phyloP scores from a whole-genome alignment of 139 green algal genomes.

The Desmodesmus armatus region DNA sequence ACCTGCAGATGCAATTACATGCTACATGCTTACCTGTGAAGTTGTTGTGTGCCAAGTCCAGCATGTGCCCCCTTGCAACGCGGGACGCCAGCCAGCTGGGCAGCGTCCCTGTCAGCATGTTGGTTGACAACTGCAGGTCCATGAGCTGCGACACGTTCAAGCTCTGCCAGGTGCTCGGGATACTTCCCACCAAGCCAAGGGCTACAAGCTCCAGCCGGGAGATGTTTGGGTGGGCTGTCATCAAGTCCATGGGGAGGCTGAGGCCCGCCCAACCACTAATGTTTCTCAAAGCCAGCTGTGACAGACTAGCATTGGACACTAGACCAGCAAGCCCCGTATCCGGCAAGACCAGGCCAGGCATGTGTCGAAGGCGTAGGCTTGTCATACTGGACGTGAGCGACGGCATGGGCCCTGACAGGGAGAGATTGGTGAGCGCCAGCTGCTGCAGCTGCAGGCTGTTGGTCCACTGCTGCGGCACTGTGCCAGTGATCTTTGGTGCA shows the following conservation, averaged over 20 bases:
- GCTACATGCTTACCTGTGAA: constrained; percentile 39
- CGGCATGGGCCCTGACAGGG: background rate
- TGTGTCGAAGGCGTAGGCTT: background rate
- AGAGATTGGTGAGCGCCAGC: background rate
- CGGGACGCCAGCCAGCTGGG: constrained; percentile 30
- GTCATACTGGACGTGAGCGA: background rate
- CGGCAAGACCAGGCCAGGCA: background rate
- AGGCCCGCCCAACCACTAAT: background rate
- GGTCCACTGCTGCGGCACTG: background rate
- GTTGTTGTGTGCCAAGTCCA: constrained; percentile 41
- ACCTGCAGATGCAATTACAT: too few relatives aligned
- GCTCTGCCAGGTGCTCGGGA: background rate
- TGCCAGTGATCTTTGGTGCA: background rate
- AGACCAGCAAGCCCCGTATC: background rate
- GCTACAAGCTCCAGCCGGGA: background rate
- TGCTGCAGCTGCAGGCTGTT: background rate
- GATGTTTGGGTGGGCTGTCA: constrained; percentile 1
- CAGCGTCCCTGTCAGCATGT: background rate
- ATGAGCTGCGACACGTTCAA: background rate
- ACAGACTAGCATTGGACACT: background rate
- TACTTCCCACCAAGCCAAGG: background rate
- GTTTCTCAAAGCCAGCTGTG: background rate
- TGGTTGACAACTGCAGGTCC: background rate
- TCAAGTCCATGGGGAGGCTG: background rate
- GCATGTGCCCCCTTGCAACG: background rate